Base-by-base conservation (phyloP, 2,329 filamentous ascomycete genomes). In the Colletotrichum sp. region DNA sequence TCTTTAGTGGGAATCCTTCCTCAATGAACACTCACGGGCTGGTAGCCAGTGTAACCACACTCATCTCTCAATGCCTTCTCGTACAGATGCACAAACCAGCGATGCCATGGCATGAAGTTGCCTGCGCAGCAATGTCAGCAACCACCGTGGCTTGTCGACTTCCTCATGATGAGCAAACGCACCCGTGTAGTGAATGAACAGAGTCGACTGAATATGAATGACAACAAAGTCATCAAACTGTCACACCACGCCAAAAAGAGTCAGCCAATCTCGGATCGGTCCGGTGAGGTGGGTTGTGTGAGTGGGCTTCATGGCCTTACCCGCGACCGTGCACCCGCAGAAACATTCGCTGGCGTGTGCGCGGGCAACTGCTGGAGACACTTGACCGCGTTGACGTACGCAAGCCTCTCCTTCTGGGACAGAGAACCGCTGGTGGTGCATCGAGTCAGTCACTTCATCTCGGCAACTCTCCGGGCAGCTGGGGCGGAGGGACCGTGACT, bases 341-440 rank as follows among this genome's bases (percentile, higher is more conserved):
- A 85, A 13, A 83, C 80, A 1, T 79, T 77, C 1, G 81, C 74
- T 2, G 84, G 82, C 1, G 83, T 84, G 34, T 79, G 79, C 7
- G 86, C 77, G 3, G 87, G 85, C 76, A 83, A 80, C 5, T 77
- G 78, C 77, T 85, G 83, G 27, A 90, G 78, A 72, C 88, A 90
- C 52, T 86, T 81, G 65, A 89, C 84, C 8, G 88, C 87, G 16
- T 84, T 80, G 69, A 86, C 87, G 78, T 89, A 90, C 8, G 80
- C 80, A 48, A 82, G 81, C 70, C 83, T 83, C 76, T 87, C 81
- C 0, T 69, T 22, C 25, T 75, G 67, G 7, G 83, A 81, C 56
- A 87, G 82, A 5, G 82, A 76, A 15, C 80, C 80, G 52, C 81
- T 82, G 58, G 3, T 48, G 39, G 10, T 22, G 43, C 10, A 27